phyloP scores from a whole-genome alignment of 2,329 filamentous ascomycete genomes.

The Helicocarpus griseus region DNA sequence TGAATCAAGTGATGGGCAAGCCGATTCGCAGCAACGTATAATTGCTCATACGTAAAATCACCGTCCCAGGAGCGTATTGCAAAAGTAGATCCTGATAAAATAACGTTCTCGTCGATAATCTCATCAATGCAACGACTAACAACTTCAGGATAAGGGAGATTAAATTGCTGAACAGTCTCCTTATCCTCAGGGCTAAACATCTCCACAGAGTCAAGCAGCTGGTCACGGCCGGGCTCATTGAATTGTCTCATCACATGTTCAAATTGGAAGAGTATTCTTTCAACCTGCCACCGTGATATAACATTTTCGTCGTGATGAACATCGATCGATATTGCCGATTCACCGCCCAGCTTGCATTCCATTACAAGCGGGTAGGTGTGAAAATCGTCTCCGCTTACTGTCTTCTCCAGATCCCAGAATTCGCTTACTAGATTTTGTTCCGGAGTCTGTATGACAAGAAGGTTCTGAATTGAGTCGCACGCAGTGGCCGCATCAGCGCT shows the following conservation, averaged over 20 bases:
- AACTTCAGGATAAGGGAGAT: conserved; percentile 11
- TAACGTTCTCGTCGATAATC: conserved; percentile 10
- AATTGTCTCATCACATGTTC: conserved; percentile 26
- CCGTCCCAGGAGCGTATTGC: conserved; percentile 17
- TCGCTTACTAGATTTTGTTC: conserved; percentile 5
- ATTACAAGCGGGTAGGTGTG: conserved; percentile 43
- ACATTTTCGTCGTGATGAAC: conserved; percentile 57
- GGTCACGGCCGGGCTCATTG: conserved; percentile 15
- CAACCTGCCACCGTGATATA: conserved; percentile 43
- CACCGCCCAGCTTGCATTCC: conserved; percentile 49
- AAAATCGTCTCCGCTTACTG: conserved; percentile 5
- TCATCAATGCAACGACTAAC: conserved; percentile 15
- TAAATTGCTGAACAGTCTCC: conserved; percentile 24
- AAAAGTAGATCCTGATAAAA: conserved; percentile 9
- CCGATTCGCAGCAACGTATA: conserved; percentile 13
- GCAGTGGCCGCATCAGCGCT: conserved; percentile 34
- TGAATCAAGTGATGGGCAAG: conserved; percentile 8
- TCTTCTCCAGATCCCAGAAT: conserved; percentile 10
- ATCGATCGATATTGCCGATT: conserved; percentile 48
- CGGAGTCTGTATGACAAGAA: conserved; percentile 26
- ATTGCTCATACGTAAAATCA: conserved; percentile 11
- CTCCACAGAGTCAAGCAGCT: conserved; percentile 22
- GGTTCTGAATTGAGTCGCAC: conserved; percentile 32
- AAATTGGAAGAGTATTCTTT: conserved; percentile 47
- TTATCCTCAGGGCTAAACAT: conserved; percentile 26